Evolutionary conservation across 129 eudicot species (phyloP).

Genomic region (Lonicera japonica): DNA sequence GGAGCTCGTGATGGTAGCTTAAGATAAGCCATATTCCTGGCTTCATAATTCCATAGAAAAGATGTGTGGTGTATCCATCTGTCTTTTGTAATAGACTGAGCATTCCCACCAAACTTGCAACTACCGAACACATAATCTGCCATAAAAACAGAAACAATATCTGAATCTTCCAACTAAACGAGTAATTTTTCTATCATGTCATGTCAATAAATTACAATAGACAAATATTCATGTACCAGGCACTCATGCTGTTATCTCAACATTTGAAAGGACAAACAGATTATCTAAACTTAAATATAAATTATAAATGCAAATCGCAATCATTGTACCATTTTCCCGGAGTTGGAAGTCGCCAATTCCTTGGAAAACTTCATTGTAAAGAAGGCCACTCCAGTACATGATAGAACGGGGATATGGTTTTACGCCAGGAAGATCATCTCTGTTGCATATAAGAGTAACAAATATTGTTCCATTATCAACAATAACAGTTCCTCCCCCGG

Average conservation of each 20-base stretch:
- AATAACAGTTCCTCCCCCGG: slow-evolving; percentile 96
- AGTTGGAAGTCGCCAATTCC: slow-evolving; percentile 71
- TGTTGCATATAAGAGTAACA: slow-evolving; percentile 82
- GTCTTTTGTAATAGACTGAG: background rate
- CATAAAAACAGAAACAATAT: background rate
- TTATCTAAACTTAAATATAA: too few species aligned
- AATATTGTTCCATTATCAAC: slow-evolving; percentile 79
- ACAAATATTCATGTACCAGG: too few species aligned
- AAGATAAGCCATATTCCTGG: background rate
- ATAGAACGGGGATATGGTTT: slow-evolving; percentile 90
- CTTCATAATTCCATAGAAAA: background rate
- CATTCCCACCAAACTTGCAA: background rate
- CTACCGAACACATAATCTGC: background rate
- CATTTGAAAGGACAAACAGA: too few species aligned
- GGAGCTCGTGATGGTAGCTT: background rate
- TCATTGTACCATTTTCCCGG: slow-evolving; percentile 75
- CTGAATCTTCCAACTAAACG: slow-evolving; percentile 15
- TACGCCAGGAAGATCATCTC: slow-evolving; percentile 60
- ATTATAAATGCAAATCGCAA: too few species aligned
- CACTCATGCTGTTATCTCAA: too few species aligned
- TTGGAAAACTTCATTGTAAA: slow-evolving; percentile 64
- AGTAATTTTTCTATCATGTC: too few species aligned
- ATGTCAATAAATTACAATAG: too few species aligned
- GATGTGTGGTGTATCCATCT: slow-evolving; percentile 2
- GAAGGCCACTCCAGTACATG: slow-evolving; percentile 83